These are phyloP conservation scores for Leccinum imitatum DNA, from an alignment of 768 basidiomycete species.

Conservation along the genomic window DNA sequence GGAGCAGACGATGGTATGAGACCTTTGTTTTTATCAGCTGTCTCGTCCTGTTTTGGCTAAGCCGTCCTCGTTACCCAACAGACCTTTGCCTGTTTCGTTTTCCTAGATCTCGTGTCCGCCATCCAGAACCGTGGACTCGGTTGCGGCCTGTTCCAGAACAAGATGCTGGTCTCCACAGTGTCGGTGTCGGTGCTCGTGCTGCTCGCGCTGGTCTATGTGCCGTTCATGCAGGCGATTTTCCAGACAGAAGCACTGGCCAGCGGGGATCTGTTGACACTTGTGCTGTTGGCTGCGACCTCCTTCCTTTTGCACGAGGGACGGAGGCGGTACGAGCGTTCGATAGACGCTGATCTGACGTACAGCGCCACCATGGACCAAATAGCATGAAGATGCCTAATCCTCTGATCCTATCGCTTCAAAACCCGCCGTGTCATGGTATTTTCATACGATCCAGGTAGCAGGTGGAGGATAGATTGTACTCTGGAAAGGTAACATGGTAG, in stretches of 20 bases:
- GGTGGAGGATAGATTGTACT: neutral
- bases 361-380: constrained; percentile 56
- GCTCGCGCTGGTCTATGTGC: constrained; percentile 85
- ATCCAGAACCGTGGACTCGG: constrained; percentile 91
- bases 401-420: neutral
- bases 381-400: constrained; percentile 39
- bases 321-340: constrained; percentile 70
- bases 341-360: constrained; percentile 54
- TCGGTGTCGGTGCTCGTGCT: constrained; percentile 83
- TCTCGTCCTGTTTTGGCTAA: neutral
- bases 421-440: neutral
- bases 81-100: constrained; percentile 97
- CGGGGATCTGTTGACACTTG: constrained; percentile 68
- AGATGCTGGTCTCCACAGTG: constrained; percentile 87
- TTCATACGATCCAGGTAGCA: neutral
- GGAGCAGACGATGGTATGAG: constrained; percentile 93
- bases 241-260: constrained; percentile 81
- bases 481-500: neutral
- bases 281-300: constrained; percentile 65
- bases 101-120: constrained; percentile 94
- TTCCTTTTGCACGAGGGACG: constrained; percentile 75
- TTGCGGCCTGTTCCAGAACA: constrained; percentile 80
- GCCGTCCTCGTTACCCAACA: neutral
- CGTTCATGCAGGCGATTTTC: constrained; percentile 88
- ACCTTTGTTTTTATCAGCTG: neutral